Base-by-base conservation (phyloP, 257 asterid genomes). In the Penstemon davidsonii region DNA sequence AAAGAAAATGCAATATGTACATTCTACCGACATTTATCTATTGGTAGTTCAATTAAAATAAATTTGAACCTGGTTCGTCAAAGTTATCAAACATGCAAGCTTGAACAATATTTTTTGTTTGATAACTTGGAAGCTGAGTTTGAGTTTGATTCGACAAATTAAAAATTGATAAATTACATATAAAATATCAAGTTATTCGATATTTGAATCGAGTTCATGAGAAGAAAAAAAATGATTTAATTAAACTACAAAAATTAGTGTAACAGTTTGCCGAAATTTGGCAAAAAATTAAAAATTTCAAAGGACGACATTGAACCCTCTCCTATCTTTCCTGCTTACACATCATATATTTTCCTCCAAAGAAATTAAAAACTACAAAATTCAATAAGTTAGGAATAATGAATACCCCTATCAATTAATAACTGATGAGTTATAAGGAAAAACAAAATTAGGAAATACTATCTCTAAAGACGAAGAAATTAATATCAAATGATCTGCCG, bases 401-500 rank as follows among this genome's bases (percentile, higher is more conserved):
- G 39, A 50, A 25, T 25, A 25, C 33, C 69, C 82, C 81, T 71
- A 75, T 54, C 65, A 68, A 71, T 12, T 2, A 71, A 39, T 39
- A 71, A 75, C 11, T 25, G 33, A 25, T 25, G 33, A 55, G 70
- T 42, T 66, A 43, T 8, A 73, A 53, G 10, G 36, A 59, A 68
- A 45, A 43, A 47, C 37, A 57, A 19, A 25, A 25, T 13, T 37
- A 61, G 12, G 0, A 56, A 56, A 76, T 50, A 4, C 42, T 18
- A 40, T 73, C 71, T 59, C 74, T 71, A 12, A 11, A 33, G 37
- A 37, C 64, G 38, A 62, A 46, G 49, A 9, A 60, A 38, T 42
- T 15, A 25, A 13, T 38, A 25, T 10, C 13, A 87, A 75, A 91
- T 89, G 45, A 89, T 55, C 78, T 89, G 98, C 47, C 89, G 85